Evolutionary conservation across 1,284 basidiomycete species (phyloP), one percentile per base, ranked within the genome.

Genomic region (Coniferiporia sulphurascens): DNA sequence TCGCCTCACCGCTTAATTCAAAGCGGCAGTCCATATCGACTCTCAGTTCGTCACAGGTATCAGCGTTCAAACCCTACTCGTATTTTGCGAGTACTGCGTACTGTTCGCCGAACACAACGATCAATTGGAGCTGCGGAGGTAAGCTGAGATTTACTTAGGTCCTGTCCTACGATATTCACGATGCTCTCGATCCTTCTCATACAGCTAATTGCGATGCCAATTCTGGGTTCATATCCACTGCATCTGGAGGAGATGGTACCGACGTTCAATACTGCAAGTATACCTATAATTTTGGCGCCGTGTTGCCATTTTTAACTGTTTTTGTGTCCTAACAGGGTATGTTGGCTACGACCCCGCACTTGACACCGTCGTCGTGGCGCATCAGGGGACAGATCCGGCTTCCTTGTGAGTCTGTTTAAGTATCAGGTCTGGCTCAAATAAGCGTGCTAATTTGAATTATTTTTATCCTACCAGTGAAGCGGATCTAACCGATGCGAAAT

Each of bases 81-180:
- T 74, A 71, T 66, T 86, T 79, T 65, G 83, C 85, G 1, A 77
- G 76, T 54, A 74, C 83, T 1, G 82, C 76, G 1, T 83, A 83
- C 66, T 88, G 86, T 63, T 6, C 67, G 3, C 70, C 82, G 0
- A 64, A 72, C 0, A 60, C 65, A 27, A 83, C 81, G 6, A 63
- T 76, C 22, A 69, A 73, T 8, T 88, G 86, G 85, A 70, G 68
- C 43, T 87, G 85, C 69, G 86, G 87, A 67, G 65, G 82, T 82
- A 61, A 27, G 54, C 27, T 9, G 13, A 22, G 10, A 34, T 21
- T 35, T 15, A 12, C 15, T 41, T 3, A 15, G 9, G 38, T 41
- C 38, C 7, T 12, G 38, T 41, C 1, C 38, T 15, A 15, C 9
- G 3, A 15, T 41, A 15, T 15, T 41, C 9, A 41, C 15, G 12